Conservation (phyloP, 306 rosid species). For the Cicer pinnatifidum region DNA sequence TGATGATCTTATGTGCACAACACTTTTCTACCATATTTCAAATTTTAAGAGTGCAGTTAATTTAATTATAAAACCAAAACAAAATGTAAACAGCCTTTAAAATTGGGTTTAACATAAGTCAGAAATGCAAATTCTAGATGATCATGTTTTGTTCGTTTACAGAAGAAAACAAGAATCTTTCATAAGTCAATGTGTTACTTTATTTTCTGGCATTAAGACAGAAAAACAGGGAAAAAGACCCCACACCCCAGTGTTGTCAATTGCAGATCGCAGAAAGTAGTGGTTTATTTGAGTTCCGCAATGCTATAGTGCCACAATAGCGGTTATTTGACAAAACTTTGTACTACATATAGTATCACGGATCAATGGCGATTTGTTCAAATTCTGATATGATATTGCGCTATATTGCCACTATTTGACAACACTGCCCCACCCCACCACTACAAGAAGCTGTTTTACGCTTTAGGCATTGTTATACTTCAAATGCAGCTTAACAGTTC, state of each 20-base stretch:
- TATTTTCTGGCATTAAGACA: background rate
- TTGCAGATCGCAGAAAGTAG: too few species aligned
- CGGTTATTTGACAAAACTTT: too few species aligned
- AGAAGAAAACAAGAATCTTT: background rate
- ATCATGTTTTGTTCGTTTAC: background rate
- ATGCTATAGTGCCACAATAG: too few species aligned
- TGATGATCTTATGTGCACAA: background rate
- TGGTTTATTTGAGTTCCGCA: too few species aligned
- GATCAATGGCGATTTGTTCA: too few species aligned
- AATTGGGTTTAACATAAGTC: background rate
- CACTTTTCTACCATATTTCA: conserved; percentile 19
- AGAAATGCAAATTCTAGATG: background rate
- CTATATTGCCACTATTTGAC: too few species aligned
- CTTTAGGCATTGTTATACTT: too few species aligned
- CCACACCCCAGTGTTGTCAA: too few species aligned
- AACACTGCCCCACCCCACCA: too few species aligned
- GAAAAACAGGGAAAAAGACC: background rate
- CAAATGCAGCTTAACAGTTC: background rate
- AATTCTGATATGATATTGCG: too few species aligned
- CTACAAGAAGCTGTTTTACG: background rate
- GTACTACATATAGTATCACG: too few species aligned
- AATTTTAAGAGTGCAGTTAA: background rate
- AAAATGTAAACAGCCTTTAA: conserved; percentile 7
- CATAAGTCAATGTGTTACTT: background rate
- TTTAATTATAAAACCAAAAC: background rate